Conservation (phyloP, 2,329 filamentous ascomycete species). For the Epichloe brachyelytri region DNA sequence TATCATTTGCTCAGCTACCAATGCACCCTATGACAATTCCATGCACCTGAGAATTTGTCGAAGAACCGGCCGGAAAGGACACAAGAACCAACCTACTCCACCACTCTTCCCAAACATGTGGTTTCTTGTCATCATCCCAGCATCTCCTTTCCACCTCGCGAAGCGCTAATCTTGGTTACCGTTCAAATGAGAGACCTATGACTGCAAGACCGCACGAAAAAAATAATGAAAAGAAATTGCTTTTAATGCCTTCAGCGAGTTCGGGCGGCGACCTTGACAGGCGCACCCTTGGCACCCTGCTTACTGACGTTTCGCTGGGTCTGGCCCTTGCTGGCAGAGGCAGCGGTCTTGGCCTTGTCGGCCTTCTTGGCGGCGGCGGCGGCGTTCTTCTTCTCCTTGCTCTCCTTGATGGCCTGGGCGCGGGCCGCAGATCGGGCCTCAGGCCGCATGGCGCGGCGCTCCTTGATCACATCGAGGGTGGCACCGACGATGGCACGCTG, state of each 20-base stretch:
- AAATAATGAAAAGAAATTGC: neutral
- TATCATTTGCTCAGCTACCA: conserved; percentile 28
- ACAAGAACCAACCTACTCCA: conserved; percentile 27
- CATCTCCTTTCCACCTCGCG: neutral
- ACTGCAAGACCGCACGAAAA: neutral
- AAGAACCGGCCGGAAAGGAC: conserved; percentile 30
- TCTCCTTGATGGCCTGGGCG: conserved; percentile 82
- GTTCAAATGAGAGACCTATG: neutral
- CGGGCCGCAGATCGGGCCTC: conserved; percentile 91
- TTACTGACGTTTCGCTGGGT: conserved; percentile 77
- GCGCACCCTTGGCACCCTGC: conserved; percentile 89
- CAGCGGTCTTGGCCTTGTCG: conserved; percentile 93
- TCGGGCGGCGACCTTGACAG: conserved; percentile 72
- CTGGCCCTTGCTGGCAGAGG: conserved; percentile 62
- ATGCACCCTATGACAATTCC: conserved; percentile 30
- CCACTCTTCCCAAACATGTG: conserved; percentile 15
- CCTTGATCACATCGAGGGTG: conserved; percentile 99
- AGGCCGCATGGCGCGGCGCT: conserved; percentile 87
- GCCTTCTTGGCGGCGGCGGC: conserved; percentile 90
- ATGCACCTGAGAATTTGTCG: conserved; percentile 27
- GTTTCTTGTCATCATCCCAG: conserved; percentile 2
- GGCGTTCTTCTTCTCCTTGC: conserved; percentile 95
- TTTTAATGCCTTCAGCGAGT: conserved; percentile 47
- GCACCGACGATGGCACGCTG: conserved; percentile 99
- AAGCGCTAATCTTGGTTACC: neutral